phyloP scores from a whole-genome alignment of 140 eudicot genomes.

The Oenanthe javanica region DNA sequence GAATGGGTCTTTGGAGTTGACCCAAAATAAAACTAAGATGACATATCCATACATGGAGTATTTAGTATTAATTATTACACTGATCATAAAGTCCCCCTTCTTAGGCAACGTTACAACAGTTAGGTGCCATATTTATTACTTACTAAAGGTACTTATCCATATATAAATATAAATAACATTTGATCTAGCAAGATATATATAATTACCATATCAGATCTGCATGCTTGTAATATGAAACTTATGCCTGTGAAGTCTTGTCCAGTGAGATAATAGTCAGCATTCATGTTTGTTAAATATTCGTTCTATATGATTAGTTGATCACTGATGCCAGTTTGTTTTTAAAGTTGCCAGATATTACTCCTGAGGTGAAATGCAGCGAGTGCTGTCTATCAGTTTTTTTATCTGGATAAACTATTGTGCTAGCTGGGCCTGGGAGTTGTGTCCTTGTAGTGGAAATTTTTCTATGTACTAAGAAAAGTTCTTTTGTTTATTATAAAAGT shows the following conservation, averaged over 20 bases:
- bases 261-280: background rate
- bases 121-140: no score
- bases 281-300: background rate
- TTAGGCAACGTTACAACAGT: background rate
- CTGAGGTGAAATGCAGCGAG: background rate
- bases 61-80: background rate
- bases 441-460: background rate
- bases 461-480: background rate
- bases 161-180: background rate
- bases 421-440: background rate
- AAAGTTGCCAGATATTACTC: background rate
- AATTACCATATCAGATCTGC: no score
- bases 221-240: no score
- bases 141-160: background rate
- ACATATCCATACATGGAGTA: background rate
- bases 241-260: background rate
- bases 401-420: background rate
- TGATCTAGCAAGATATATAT: no score
- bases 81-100: background rate
- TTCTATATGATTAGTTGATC: background rate
- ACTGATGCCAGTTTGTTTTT: background rate
- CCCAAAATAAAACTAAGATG: no score
- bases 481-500: background rate
- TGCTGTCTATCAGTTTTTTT: constrained; percentile 2
- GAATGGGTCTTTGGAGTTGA: background rate